Percentiles rank a stretch among this genome's conserved stretches.
These are phyloP conservation scores for Firmiana major DNA, from an alignment of 345 rosid genomes.

Conservation along the genomic window DNA sequence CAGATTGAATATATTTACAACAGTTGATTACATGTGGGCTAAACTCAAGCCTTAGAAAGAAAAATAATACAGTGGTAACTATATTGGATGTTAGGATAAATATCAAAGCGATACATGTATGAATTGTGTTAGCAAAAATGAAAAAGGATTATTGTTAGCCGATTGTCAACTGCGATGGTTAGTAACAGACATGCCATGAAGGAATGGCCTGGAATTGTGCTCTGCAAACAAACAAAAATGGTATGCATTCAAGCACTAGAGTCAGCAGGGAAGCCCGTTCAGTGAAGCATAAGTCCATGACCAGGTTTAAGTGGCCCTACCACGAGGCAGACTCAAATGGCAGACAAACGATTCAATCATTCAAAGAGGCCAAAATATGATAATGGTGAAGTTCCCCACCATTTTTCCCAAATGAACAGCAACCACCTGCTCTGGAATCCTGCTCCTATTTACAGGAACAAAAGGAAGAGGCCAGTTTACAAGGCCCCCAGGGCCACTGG, in stretches of 20 bases:
- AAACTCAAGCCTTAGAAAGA: neutral
- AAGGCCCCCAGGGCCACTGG: conserved; percentile 18
- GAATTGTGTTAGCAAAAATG: conserved; percentile 23
- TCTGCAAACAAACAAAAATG: neutral
- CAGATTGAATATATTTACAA: conserved; percentile 17
- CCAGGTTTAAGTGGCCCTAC: conserved; percentile 39
- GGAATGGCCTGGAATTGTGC: neutral
- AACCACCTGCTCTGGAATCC: conserved; percentile 37
- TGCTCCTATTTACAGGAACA: conserved; percentile 18
- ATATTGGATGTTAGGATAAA: conserved; percentile 16
- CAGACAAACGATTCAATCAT: conserved; percentile 49
- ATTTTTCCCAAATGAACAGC: conserved; percentile 30
- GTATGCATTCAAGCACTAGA: neutral
- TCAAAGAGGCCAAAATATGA: conserved; percentile 29
- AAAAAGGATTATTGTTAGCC: neutral
- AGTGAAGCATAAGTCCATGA: neutral
- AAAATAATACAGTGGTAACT: neutral
- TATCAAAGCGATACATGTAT: conserved; percentile 18
- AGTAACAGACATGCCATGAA: neutral
- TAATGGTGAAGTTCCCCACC: conserved; percentile 36
- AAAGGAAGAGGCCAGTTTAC: conserved; percentile 11
- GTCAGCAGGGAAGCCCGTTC: neutral
- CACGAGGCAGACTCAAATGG: conserved; percentile 30
- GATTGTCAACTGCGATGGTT: neutral
- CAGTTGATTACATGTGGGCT: conserved; percentile 1